phyloP scores from a whole-genome alignment of 768 basidiomycete genomes.

The Tylopilus sp. region DNA sequence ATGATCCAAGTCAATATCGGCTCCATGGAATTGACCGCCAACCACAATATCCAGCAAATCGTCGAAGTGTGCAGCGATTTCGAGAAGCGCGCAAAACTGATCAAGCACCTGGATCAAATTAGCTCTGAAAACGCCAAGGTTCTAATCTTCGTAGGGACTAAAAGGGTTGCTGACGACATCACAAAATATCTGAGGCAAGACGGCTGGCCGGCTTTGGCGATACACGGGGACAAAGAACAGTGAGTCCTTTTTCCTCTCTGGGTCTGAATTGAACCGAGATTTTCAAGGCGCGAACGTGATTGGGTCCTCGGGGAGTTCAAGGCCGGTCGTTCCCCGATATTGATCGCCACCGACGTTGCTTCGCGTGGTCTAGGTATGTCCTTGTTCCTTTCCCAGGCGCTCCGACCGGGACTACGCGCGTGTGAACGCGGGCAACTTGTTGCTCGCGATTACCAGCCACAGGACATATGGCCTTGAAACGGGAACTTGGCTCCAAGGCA shows the following conservation, averaged over 20 bases:
- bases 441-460: slow-evolving; percentile 25
- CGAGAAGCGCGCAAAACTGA: slow-evolving; percentile 93
- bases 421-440: slow-evolving; percentile 30
- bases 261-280: neutral
- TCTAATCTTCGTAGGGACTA: slow-evolving; percentile 96
- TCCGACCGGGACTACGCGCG: slow-evolving; percentile 31
- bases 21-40: slow-evolving; percentile 96
- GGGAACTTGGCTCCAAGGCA: slow-evolving; percentile 15
- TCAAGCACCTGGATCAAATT: slow-evolving; percentile 96
- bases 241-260: slow-evolving; percentile 39
- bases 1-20: slow-evolving; percentile 99
- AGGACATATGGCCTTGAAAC: slow-evolving; percentile 23
- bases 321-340: slow-evolving; percentile 93
- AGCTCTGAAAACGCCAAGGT: slow-evolving; percentile 97
- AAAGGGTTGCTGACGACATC: slow-evolving; percentile 96
- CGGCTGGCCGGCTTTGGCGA: slow-evolving; percentile 99
- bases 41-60: slow-evolving; percentile 95
- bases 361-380: slow-evolving; percentile 99
- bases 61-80: slow-evolving; percentile 97
- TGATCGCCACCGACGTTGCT: slow-evolving; percentile 98
- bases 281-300: slow-evolving; percentile 86
- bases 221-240: slow-evolving; percentile 99
- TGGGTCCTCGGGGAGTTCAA: slow-evolving; percentile 99
- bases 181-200: slow-evolving; percentile 97
- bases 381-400: slow-evolving; percentile 36